Evolutionary conservation across 2,329 filamentous ascomycete species (phyloP), one percentile per base, ranked within the genome.

Genomic region (Aureobasidium sp.): DNA sequence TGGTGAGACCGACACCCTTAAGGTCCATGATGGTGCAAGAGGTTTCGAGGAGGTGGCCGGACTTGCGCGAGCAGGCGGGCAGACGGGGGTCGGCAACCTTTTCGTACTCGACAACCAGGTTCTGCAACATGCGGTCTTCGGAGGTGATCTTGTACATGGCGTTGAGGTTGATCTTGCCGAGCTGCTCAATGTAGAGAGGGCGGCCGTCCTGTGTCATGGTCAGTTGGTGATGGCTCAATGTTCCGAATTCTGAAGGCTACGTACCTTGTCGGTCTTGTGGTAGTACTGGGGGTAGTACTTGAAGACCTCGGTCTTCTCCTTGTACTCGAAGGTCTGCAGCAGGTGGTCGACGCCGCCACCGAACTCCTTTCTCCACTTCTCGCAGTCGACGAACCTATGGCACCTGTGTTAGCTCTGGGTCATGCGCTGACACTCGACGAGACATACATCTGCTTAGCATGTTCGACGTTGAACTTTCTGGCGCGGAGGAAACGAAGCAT

Each of bases 21-120:
- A 97, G 84, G 77, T 99, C 94, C 88, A 97, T 94, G 78, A 99
- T 91, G 67, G 90, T 93, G 86, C 94, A 97, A 81, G 91, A 97
- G 27, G 94, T 99, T 82, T 99, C 94, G 71, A 97, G 87, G 63
- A 99, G 86, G 72, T 88, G 85, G 70, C 90, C 91, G 27, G 87
- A 82, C 79, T 96, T 96, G 77, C 93, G 91, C 62, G 91, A 96
- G 83, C 91, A 97, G 68, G 94, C 93, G 58, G 94, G 94, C 62
- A 99, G 84, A 68, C 94, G 89, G 15, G 92, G 92, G 77, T 97
- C 93, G 68, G 90, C 84, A 68, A 97, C 84, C 76, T 93, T 96
- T 82, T 99, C 94, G 80, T 99, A 99, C 80, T 99, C 94, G 75
- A 92, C 88, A 53, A 96, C 93, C 47, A 99, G 87, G 81, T 97